Conservation (phyloP, 768 basidiomycete species). For the Pleurotus eryngii region DNA sequence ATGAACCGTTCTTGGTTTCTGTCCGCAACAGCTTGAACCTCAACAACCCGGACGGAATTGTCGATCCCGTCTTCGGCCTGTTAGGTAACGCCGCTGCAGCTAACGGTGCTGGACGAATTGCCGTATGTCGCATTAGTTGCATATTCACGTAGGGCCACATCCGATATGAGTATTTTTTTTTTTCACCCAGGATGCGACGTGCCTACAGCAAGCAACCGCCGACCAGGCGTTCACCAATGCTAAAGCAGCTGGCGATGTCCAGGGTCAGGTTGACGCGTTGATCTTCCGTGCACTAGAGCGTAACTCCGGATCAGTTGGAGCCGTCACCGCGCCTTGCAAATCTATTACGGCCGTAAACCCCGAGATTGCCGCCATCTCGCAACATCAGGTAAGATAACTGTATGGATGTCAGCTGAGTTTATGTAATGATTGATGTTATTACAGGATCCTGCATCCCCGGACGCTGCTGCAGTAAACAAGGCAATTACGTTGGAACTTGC, state of each 20-base stretch:
- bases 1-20: constrained; percentile 52
- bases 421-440: neutral
- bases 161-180: neutral
- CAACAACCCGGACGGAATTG: constrained; percentile 58
- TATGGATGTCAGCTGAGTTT: neutral
- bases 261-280: constrained; percentile 55
- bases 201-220: constrained; percentile 63
- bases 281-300: constrained; percentile 65
- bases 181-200: constrained; percentile 44
- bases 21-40: constrained; percentile 43
- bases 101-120: constrained; percentile 49
- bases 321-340: constrained; percentile 44
- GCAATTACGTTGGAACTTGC: constrained; percentile 59
- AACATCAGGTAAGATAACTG: constrained; percentile 44
- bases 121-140: constrained; percentile 27
- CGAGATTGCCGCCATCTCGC: constrained; percentile 61
- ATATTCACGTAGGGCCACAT: neutral
- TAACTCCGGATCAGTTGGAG: constrained; percentile 57
- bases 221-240: constrained; percentile 75
- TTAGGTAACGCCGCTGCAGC: constrained; percentile 65
- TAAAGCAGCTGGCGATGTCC: constrained; percentile 55
- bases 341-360: constrained; percentile 55
- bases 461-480: constrained; percentile 61
- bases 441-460: constrained; percentile 58
- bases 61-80: constrained; percentile 62